Evolutionary conservation across 208 protist species (phyloP).

Genomic region (Naegleria gruberi): DNA sequence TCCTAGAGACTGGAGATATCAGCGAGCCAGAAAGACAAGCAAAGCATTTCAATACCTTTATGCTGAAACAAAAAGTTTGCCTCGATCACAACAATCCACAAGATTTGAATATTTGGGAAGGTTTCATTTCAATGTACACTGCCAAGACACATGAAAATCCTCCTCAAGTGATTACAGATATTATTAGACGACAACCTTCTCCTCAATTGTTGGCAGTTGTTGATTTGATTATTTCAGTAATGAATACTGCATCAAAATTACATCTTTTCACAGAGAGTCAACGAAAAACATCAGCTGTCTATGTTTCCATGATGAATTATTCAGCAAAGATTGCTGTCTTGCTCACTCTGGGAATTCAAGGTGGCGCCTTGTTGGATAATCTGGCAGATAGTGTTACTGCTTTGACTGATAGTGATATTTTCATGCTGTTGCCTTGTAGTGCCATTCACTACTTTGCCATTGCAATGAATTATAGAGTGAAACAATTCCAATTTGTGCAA

Average conservation of each 20-base stretch:
- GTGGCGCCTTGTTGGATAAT: not conserved
- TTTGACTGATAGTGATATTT: not conserved
- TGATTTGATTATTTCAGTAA: not conserved
- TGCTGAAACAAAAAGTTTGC: not conserved
- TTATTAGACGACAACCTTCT: not conserved
- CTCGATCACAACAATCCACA: not conserved
- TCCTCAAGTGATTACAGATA: not conserved
- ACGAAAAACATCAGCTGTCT: too few species aligned
- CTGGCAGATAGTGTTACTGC: not conserved
- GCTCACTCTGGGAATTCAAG: not conserved
- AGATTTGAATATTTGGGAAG: not conserved
- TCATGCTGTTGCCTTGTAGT: not conserved
- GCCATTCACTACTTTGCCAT: not conserved
- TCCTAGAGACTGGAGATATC: not conserved
- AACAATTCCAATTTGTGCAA: not conserved
- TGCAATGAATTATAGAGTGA: not conserved
- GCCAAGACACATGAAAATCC: not conserved
- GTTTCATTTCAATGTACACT: not conserved
- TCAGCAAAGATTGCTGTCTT: not conserved
- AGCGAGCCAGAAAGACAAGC: not conserved
- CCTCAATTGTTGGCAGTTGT: not conserved
- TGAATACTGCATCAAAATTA: not conserved
- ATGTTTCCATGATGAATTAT: not conserved
- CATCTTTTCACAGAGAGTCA: not conserved
- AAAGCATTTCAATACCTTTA: not conserved